Evolutionary conservation across 441 rosid genomes (phyloP), one percentile per base, ranked within the genome.

Genomic region (Erysimum cheiri): DNA sequence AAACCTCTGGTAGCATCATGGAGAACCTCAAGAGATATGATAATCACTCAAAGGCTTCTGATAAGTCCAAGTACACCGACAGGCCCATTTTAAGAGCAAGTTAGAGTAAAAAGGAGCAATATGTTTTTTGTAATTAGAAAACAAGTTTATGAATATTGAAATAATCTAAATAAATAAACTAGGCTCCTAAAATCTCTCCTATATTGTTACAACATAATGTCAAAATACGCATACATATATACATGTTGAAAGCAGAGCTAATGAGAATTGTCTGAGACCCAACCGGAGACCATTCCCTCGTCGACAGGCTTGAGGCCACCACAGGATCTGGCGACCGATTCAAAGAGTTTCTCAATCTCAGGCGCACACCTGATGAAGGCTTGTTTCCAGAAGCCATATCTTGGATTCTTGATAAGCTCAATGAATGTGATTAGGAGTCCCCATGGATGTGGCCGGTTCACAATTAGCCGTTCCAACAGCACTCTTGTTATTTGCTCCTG

Each of bases 401-500:
- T 83, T 9, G 97, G 99, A 75, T 96, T 96, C 97, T 96, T 96
- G 74, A 96, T 96, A 61, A 96, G 96, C 85, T 96, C 98, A n/a
- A 96, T 96, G 85, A 96, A 96, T 15, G 98, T 90, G 65, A 93
- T 96, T 52, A 96, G 87, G 54, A 96, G 96, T 41, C 99, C 99
- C 99, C 99, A 96, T 0, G 99, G 99, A 77, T 96, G 99, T 19
- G 99, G 99, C 56, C 95, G 79, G 65, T 88, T 93, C 19, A 96
- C 99, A 44, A 93, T 90, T 6, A 96, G 88, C 43, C 99, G 96
- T 82, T 96, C 99, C 77, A 96, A 83, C 72, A 96, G 61, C 10
- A 96, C 98, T 74, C 99, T 80, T 5, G 99, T 93, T 54, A 96
- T 96, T 79, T 96, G 99, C 90, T 96, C 99, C 83, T 93, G 98